phyloP scores from a whole-genome alignment of 352 stramenopile genomes.

The Lagenidium giganteum region DNA sequence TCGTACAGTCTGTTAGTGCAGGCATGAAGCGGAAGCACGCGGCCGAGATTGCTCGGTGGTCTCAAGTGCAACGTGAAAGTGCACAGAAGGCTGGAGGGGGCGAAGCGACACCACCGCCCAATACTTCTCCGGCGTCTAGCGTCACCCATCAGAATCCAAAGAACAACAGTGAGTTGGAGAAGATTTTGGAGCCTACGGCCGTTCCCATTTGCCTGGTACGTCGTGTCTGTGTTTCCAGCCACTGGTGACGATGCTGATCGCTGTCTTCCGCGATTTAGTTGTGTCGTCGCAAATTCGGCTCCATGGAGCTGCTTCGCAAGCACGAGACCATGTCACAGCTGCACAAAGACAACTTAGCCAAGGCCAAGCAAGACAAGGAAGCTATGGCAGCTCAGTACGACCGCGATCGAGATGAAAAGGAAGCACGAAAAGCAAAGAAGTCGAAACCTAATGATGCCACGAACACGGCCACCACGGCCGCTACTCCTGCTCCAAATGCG shows the following conservation, averaged over 20 bases:
- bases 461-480: no score
- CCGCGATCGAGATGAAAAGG: constrained; percentile 55
- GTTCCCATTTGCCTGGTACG: constrained; percentile 78
- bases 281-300: constrained; percentile 76
- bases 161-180: no score
- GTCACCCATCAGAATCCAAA: no score
- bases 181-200: background rate
- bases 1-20: constrained; percentile 9
- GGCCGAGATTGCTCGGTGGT: constrained; percentile 83
- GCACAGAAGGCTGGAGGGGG: constrained; percentile 3
- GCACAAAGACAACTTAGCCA: constrained; percentile 69
- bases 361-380: constrained; percentile 70
- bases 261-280: constrained; percentile 28
- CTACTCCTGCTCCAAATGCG: background rate
- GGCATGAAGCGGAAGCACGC: constrained; percentile 69
- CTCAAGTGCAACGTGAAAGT: constrained; percentile 41
- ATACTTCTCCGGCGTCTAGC: no score
- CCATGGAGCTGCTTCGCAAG: constrained; percentile 66
- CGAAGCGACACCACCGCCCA: constrained; percentile 4
- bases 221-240: no score
- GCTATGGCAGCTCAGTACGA: constrained; percentile 48
- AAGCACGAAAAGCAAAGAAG: constrained; percentile 19
- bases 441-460: background rate
- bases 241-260: background rate
- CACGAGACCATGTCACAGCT: constrained; percentile 76